Base-by-base conservation (phyloP, 768 basidiomycete genomes). In the Psilocybe subaeruginosa region DNA sequence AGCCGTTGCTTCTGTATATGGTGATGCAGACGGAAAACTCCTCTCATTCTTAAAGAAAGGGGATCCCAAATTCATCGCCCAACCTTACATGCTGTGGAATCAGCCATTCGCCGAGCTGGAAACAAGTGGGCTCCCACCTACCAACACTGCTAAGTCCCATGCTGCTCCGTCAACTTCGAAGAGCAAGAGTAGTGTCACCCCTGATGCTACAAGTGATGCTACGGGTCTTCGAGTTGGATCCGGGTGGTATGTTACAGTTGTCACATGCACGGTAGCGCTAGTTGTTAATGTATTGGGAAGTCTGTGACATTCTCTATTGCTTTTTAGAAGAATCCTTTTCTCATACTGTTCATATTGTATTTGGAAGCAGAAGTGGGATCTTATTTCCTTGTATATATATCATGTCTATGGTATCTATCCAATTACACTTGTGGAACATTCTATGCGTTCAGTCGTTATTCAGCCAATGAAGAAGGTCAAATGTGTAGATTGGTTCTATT, bases 21-120 rank as follows among this genome's bases (percentile, higher is more conserved):
- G 89, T n/a, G 88, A 91, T 68, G 69, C 83, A 2, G 70, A 79
- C n/a, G 81, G 82, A 35, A 85, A 79, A 68, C 89, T 89, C 66
- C 75, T 80, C 1, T 58, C 70, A 8, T 88, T 76, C 69, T 67
- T 90, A 65, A 73, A 75, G 54, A 67, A 70, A 16, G 72, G 64
- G 1, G 73, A 78, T 29, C 69, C 74, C 0, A 64, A 62, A 11
- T 86, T 85, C 63, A 74, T 78, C 16, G 64, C 63, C 9, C 77
- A 84, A 62, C 78, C 80, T 29, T 80, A 76, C 60, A 84, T 84
- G 70, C 67, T 86, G 60, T 85, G 83, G 83, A 76, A 83, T 66
- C 85, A 85, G 65, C 84, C 85, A 6, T 76, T 84, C 62, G 76
- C 75, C 2, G 55, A 64, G 45, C 49, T 62, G 29, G 67, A 70